Evolutionary conservation across 1,284 basidiomycete genomes (phyloP), one percentile per base, ranked within the genome.

Genomic region (Kalmanozyma brasiliensis): DNA sequence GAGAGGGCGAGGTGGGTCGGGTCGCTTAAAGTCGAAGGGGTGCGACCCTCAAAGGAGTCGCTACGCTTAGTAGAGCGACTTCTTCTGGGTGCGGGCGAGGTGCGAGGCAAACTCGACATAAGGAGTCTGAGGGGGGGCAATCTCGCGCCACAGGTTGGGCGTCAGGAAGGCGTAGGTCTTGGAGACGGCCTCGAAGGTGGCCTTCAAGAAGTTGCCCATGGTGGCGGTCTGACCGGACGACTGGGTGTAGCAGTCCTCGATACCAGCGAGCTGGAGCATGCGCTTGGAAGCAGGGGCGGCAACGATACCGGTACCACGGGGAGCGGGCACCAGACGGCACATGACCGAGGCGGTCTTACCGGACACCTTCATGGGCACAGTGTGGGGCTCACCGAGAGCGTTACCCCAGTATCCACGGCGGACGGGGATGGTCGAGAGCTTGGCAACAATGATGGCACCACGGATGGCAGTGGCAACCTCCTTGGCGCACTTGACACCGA

Each of bases 131-230:
- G 91, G 91, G 38, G 91, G 86, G 43, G 93, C 89, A 84, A 97
- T 96, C 83, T 96, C 91, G 42, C 58, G 48, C 95, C 95, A 98
- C 82, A 98, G 88, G 85, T 98, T 94, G 72, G 96, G 95, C 46
- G 94, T 97, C 74, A 98, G 90, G 91, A 96, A 94, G 46, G 90
- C 85, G 85, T 98, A 98, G 73, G 95, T 97, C 89, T 94, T 94
- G 78, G 95, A 92, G 84, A 98, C 91, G 55, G 96, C 95, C 81
- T 89, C 91, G 83, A 97, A 97, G 67, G 95, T 96, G 53, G 95
- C 96, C 87, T 98, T 98, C 86, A 98, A 90, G 89, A 98, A 98
- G 87, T 98, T 98, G 84, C 94, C 94, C 92, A 97, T 97, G 71
- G 96, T 98, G 44, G 94, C 93, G 52, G 96, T 99, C 77, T 92